Base-by-base conservation (phyloP, 257 asterid species). In the Scutellaria barbata region DNA sequence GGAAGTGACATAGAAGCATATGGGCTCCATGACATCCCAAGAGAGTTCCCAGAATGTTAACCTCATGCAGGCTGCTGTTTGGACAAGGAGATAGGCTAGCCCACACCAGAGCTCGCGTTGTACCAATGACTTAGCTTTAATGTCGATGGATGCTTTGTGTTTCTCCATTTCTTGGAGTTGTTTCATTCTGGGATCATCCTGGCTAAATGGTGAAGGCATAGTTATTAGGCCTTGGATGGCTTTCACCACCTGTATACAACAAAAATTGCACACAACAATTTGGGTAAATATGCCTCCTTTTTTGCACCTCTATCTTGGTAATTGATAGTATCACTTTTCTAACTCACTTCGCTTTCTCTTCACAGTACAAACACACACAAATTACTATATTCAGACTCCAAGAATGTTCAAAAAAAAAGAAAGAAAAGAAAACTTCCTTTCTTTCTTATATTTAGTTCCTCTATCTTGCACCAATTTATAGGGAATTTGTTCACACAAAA, bases 11-110 rank as follows among this genome's bases (percentile, higher is more conserved):
- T 82, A 90, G 84, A 93, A 93, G 83, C 98, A 93, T 42, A 93
- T 87, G 0, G 98, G 98, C 67, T 93, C 98, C 98, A 93, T 93
- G 1, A 93, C 97, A 67, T 93, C 98, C 98, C 98, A 93, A 0
- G 98, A 35, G 0, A 93, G 87, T 56, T 93, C 98, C 98, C 98
- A 93, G 58, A 93, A 93, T 7, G 98, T 93, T 33, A 93, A 82
- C 78, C 98, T 81, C 97, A 93, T 93, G 82, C 88, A 88, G 12
- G 86, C 95, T 3, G 88, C 88, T 41, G 98, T 93, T 63, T 93
- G 98, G 78, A 86, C 77, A 18, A 82, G 63, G 3, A 93, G 67
- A 76, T 67, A 87, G 0, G 85, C 95, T 7, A 93, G 81, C 41
- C 98, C 98, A 40, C 82, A 74, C 94, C 89, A 85, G 7, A 93